Base-by-base conservation (phyloP, 140 eudicot genomes). In the Cichorium intybus region DNA sequence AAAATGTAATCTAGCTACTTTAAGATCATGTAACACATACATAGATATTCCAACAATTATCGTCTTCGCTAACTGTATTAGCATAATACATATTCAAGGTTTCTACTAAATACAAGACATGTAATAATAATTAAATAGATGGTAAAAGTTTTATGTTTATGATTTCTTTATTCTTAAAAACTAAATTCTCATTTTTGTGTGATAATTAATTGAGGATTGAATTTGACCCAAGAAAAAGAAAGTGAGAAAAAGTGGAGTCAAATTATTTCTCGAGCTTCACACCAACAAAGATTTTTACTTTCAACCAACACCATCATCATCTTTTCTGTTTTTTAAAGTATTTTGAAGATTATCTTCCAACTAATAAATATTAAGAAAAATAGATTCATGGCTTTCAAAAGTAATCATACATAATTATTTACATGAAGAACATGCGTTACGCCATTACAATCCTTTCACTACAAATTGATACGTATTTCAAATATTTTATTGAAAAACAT, bases 261-360 rank as follows among this genome's bases (percentile, higher is more conserved):
- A 60, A 75, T 75, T 67, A 75, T 75, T 50, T 45, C 75, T 75
- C 24, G 75, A 75, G 64, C 48, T 64, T 52, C 80, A 75, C 80
- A 75, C 80, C 75, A 67, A 60, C 67, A 75, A 75, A 75, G 75
- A 68, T 39, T 51, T 60, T 27, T 15, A 67, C 80, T 75, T 75
- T 75, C 75, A 75, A 75, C 75, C 51, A 75, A 75, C 80, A 75
- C 65, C 68, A 75, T 75, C 70, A 75, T 75, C 75, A 34, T 60
- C n/a, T 15, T 68, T 74, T 68, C 51, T 28, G 50, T 7, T 24
- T 49, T 37, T 18, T 7, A 50, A 17, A 6, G 18, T 51, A 49
- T 50, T 51, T 50, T 15, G 12, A 60, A 50, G 14, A 24, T 67
- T 51, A 43, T 60, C 31, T 67, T 24, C 24, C 41, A 57, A 48